Base-by-base conservation (phyloP, 768 basidiomycete species). In the Leccinum rimulosum region DNA sequence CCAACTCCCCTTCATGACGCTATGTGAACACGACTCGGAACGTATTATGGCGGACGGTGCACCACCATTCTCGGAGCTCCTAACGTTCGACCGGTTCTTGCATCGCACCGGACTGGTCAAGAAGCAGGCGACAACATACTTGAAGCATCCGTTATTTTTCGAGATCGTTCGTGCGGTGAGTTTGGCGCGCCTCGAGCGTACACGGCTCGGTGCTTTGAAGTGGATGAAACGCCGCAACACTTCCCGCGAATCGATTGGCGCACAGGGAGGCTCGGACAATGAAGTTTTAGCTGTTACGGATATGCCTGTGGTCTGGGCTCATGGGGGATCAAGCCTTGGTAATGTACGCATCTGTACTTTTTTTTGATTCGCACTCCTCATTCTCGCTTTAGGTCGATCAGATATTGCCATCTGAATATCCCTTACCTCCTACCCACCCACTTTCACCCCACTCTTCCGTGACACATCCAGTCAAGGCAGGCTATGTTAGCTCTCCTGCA, bases 1-100 rank as follows among this genome's bases (percentile, higher is more conserved):
- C 58, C 73, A 69, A 27, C 73, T 83, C 12, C 79, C 82, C 0
- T 81, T 78, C 61, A 80, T 83, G 73, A 82, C 83, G 6, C 56
- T 77, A 9, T 75, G 73, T 11, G 22, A 7, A 8, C 28, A 28
- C 4, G 38, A 31, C 14, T 27, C 14, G 0, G 43, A 55, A 36
- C 33, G 38, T 7, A 14, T 57, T 9, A 35, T 60, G 7, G 28
- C 14, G 14, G 49, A 64, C 17, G 66, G 60, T 4, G 65, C 76
- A 70, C 84, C 85, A 0, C 60, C 74, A 3, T 76, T 78, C 52
- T 63, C 63, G 1, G 62, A 73, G 8, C 68, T 85, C 11, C 72
- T 85, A 28, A 76, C 81, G 1, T 72, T 63, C 8, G 62, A 69
- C 22, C 76, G 82, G 9, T 84, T 86, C 66, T 58, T 81, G 49